Conservation (phyloP, 768 basidiomycete species). For the Auricularia sp. region DNA sequence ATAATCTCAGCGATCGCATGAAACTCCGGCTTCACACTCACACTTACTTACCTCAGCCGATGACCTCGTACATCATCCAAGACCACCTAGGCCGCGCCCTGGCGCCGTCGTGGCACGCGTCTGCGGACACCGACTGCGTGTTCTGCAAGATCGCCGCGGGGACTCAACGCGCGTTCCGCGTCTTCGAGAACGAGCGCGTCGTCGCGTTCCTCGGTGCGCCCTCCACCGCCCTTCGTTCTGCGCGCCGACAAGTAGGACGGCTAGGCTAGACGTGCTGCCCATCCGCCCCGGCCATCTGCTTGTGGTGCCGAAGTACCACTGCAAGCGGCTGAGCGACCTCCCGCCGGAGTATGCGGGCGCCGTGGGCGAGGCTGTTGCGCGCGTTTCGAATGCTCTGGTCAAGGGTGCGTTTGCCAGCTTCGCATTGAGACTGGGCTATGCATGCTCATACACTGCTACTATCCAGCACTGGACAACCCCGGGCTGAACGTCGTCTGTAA, state of each 20-base stretch:
- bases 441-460: background rate
- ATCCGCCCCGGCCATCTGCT: slow-evolving; percentile 57
- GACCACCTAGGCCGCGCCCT: slow-evolving; percentile 40
- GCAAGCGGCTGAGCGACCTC: slow-evolving; percentile 52
- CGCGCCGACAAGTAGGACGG: background rate
- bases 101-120: slow-evolving; percentile 37
- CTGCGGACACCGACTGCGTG: slow-evolving; percentile 31
- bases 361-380: slow-evolving; percentile 47
- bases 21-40: too few species aligned
- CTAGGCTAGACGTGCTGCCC: slow-evolving; percentile 50
- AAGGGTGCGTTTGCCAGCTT: slow-evolving; percentile 31
- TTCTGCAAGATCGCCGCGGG: slow-evolving; percentile 58
- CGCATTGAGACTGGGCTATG: too few species aligned
- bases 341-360: slow-evolving; percentile 49
- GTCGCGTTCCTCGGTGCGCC: slow-evolving; percentile 51
- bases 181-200: slow-evolving; percentile 55
- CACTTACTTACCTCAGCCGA: slow-evolving; percentile 13
- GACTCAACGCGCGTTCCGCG: slow-evolving; percentile 34
- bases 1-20: too few species aligned
- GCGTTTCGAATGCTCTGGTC: slow-evolving; percentile 52
- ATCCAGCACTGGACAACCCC: slow-evolving; percentile 48
- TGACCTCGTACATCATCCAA: slow-evolving; percentile 70
- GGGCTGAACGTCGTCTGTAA: slow-evolving; percentile 70
- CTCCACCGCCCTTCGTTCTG: slow-evolving; percentile 5
- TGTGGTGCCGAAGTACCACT: slow-evolving; percentile 59